phyloP scores from a whole-genome alignment of 805 yeast genomes.

The Saccharomycopsis malanga region DNA sequence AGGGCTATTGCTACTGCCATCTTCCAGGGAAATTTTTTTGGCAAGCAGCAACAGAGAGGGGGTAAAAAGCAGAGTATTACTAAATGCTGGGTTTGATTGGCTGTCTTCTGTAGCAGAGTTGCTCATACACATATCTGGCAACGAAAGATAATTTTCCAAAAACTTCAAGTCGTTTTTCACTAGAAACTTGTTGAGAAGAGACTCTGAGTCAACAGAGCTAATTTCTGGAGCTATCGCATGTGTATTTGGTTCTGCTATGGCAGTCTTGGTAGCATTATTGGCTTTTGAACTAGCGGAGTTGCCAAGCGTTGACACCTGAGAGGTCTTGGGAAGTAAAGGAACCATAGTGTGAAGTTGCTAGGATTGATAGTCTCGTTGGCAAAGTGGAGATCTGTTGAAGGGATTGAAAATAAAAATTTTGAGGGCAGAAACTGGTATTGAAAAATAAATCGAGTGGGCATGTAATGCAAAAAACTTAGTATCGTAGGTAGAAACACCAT shows the following conservation, averaged over 20 bases:
- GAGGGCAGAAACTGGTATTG: too few species aligned
- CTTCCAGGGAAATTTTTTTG: too few species aligned
- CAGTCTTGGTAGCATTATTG: too few species aligned
- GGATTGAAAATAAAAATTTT: too few species aligned
- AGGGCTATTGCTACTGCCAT: not conserved
- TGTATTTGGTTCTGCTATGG: too few species aligned
- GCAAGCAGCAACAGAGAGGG: not conserved
- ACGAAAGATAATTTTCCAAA: constrained; percentile 19
- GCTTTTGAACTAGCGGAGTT: too few species aligned
- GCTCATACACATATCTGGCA: not conserved
- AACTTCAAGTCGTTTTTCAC: constrained; percentile 20
- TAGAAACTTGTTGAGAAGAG: constrained; percentile 19
- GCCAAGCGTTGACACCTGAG: not conserved
- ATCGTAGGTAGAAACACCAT: too few species aligned
- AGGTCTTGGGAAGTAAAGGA: constrained; percentile 1
- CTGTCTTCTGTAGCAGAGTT: not conserved
- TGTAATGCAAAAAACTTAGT: too few species aligned
- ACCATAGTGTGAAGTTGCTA: constrained; percentile 3
- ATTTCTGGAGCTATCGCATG: not conserved
- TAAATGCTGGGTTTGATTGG: not conserved
- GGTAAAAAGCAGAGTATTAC: not conserved
- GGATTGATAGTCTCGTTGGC: too few species aligned
- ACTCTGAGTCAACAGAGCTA: constrained; percentile 7
- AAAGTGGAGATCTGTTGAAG: too few species aligned
- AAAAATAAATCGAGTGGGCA: too few species aligned